Base-by-base conservation (phyloP, 371 early-diverging fungal genomes). In the Mucor lusitanicus region DNA sequence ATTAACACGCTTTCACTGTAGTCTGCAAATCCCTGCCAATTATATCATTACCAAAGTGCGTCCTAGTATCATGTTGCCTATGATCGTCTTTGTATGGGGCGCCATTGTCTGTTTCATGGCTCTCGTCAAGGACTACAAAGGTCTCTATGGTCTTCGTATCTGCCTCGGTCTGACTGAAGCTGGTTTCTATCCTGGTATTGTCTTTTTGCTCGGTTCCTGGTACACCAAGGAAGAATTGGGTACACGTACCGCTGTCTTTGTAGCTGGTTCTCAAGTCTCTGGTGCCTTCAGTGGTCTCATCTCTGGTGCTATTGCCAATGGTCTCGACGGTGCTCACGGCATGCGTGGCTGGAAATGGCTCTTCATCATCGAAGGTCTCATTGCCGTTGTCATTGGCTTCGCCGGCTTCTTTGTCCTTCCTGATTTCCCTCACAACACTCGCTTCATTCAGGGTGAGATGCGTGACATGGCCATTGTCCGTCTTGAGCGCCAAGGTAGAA, bases 201-300 rank as follows among this genome's bases (percentile, higher is more conserved):
- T 91, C 9, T 91, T 83, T 58, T 85, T 90, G 70, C 78, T 93
- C 35, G 89, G 93, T 23, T 83, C 85, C 57, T 95, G 94, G 89
- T 95, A 94, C 65, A 85, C 85, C 21, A 83, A 87, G n/a, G 71
- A 83, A 32, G 96, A 95, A 70, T 81, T 87, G 39, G 90, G 91
- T n/a, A 77, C 81, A 50, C 89, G 94, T 57, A 85, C 89, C 3
- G 89, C 88, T 13, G 63, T 89, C 53, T 92, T 92, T 70, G 90
- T 85, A 61, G 73, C 85, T 46, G 87, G 87, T 17, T 75, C 86
- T 35, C 79, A 86, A 53, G 42, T 88, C 6, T 87, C 92, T n/a
- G 91, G 91, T 6, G 88, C 90, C 3, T 86, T 91, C 69, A 89
- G 90, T 55, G 92, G 91, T n/a, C 69, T 78, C 8, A 80, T 78